Conservation (phyloP, 1,139 yeast genomes). For the Hansenula sp. region DNA sequence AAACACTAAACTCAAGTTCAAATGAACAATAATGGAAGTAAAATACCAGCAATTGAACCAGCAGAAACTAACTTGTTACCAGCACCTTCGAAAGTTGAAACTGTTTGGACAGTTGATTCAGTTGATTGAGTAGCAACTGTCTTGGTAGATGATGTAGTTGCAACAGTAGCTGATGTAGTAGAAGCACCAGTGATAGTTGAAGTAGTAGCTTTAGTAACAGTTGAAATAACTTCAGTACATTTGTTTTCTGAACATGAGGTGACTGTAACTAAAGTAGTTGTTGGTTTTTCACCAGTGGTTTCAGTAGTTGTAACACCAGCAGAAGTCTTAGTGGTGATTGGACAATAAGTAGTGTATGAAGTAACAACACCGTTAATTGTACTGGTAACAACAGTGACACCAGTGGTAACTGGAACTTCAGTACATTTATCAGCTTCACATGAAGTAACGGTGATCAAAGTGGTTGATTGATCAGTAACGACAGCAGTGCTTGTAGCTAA, state of each 20-base stretch:
- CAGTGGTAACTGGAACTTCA: constrained; percentile 3
- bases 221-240: too few species aligned
- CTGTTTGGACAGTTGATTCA: not conserved
- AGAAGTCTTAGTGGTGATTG: constrained; percentile 12
- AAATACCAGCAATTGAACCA: not conserved
- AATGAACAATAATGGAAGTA: not conserved
- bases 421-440: constrained; percentile 23
- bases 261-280: not conserved
- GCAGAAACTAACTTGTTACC: not conserved
- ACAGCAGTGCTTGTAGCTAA: constrained; percentile 26
- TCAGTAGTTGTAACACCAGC: not conserved
- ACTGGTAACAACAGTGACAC: constrained; percentile 12
- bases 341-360: constrained; percentile 25
- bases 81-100: not conserved
- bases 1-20: not conserved
- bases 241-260: too few species aligned
- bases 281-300: not conserved
- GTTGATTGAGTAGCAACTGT: not conserved
- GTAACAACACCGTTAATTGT: constrained; percentile 7
- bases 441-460: constrained; percentile 8
- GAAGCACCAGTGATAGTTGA: not conserved
- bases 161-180: not conserved
- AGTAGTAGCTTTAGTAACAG: not conserved
- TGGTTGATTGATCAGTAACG: constrained; percentile 10
- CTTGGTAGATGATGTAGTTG: not conserved